Evolutionary conservation across 371 early-diverging fungal genomes (phyloP), one percentile per base, ranked within the genome.

Genomic region (Mucor plumbeus): DNA sequence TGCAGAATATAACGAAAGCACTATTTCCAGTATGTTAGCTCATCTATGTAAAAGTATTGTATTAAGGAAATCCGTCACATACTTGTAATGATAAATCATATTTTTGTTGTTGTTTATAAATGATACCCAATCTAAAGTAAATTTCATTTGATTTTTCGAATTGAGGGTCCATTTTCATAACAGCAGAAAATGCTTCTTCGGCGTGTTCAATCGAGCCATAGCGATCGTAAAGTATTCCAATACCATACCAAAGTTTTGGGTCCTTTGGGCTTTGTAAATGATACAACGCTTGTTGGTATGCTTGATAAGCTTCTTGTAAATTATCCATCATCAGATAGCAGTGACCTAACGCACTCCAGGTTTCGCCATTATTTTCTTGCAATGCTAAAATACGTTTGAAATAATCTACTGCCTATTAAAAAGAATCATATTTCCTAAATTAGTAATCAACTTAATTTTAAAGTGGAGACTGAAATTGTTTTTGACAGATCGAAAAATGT

Each of bases 241-340:
- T 97, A 35, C 98, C 98, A 72, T 97, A 99, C 99, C 99, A 99
- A 19, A 99, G 87, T 71, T 96, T 97, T 1, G 99, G 97, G 67
- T 97, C 98, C 89, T 94, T 95, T 13, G 95, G 90, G 72, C 93
- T 92, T 0, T 91, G 88, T 35, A 95, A 77, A 92, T 88, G 87
- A 19, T 73, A 73, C 11, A 73, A 33, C 4, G 73, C 73, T 53
- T 73, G 73, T 41, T 73, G 73, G 38, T 73, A 73, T 33, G 73
- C 73, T 19, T 69, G 85, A 72, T 94, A 96, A 1, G 98, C 96
- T 75, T 94, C 91, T 65, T 92, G 94, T 54, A 97, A 80, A 54
- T 97, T 94, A 75, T 95, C 97, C 84, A 91, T 85, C 95, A 95
- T 94, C 41, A 97, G 77, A 74, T 94, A 95, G 74, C 95, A 95